A percentile compares a stretch with the other conserved stretches of the same genome.
These are phyloP conservation scores for Starmerella sp. DNA, from an alignment of 805 yeast genomes.

Conservation along the genomic window DNA sequence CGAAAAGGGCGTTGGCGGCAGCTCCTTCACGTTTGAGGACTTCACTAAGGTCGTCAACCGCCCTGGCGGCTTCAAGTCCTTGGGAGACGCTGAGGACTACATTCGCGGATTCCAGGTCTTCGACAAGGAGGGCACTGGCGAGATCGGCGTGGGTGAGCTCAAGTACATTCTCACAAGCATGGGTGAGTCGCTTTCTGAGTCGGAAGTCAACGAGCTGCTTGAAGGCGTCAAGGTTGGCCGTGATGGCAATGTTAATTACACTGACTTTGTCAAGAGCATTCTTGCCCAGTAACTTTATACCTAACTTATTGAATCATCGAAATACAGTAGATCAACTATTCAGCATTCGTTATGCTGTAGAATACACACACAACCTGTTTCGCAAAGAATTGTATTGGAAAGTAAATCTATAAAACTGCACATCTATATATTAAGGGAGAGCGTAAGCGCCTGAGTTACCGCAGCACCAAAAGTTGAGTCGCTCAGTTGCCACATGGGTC, in stretches of 20 bases:
- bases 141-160: constrained; percentile 93
- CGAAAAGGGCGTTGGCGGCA: constrained; percentile 33
- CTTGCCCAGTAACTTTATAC: constrained; percentile 55
- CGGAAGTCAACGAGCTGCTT: constrained; percentile 89
- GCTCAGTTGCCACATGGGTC: neutral
- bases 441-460: neutral
- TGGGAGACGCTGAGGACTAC: constrained; percentile 86
- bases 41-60: constrained; percentile 68
- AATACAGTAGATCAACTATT: neutral
- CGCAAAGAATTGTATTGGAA: neutral
- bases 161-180: constrained; percentile 88
- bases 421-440: neutral
- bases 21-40: constrained; percentile 55
- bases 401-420: neutral
- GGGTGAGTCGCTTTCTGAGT: constrained; percentile 84
- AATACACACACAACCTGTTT: no score
- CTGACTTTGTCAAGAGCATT: constrained; percentile 81
- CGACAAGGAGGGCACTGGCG: constrained; percentile 91
- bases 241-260: constrained; percentile 91
- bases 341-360: no score
- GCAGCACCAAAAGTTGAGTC: neutral
- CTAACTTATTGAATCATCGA: neutral
- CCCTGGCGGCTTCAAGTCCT: constrained; percentile 66
- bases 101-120: constrained; percentile 94
- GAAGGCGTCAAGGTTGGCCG: constrained; percentile 90